These are phyloP conservation scores for Voacanga thouarsii DNA, from an alignment of 257 asterid genomes.

Conservation along the genomic window DNA sequence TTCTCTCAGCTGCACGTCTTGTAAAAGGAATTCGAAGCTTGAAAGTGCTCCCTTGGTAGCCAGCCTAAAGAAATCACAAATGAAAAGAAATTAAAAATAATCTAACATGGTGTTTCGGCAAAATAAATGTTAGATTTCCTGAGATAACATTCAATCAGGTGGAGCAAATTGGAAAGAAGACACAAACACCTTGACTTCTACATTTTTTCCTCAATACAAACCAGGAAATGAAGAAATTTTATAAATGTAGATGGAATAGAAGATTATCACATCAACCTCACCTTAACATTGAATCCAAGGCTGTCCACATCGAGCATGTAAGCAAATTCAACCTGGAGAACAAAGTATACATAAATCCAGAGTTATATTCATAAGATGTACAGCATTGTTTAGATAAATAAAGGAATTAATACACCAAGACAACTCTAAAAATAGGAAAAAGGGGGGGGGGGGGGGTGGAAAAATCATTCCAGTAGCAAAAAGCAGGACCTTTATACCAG, in stretches of 20 bases:
- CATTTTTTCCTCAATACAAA: not conserved
- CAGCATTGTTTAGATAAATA: not conserved
- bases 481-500: not conserved
- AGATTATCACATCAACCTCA: conserved; percentile 22
- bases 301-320: conserved; percentile 85
- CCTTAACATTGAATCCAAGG: conserved; percentile 93
- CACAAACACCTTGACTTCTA: not conserved
- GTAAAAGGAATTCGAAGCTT: conserved; percentile 91
- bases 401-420: not conserved
- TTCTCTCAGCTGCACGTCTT: conserved; percentile 77
- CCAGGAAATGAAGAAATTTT: not conserved
- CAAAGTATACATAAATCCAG: not conserved
- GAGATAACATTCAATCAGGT: not conserved
- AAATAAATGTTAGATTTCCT: not conserved
- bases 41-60: conserved; percentile 57
- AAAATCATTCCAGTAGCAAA: not conserved
- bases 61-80: conserved; percentile 51
- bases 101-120: not conserved
- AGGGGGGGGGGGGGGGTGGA: too few species aligned
- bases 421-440: not conserved
- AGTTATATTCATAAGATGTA: not conserved
- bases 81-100: not conserved
- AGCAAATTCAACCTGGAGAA: conserved; percentile 74
- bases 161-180: not conserved
- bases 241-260: conserved; percentile 7